phyloP scores from a whole-genome alignment of 305 asterid genomes.

The Caryopteris hybrid region DNA sequence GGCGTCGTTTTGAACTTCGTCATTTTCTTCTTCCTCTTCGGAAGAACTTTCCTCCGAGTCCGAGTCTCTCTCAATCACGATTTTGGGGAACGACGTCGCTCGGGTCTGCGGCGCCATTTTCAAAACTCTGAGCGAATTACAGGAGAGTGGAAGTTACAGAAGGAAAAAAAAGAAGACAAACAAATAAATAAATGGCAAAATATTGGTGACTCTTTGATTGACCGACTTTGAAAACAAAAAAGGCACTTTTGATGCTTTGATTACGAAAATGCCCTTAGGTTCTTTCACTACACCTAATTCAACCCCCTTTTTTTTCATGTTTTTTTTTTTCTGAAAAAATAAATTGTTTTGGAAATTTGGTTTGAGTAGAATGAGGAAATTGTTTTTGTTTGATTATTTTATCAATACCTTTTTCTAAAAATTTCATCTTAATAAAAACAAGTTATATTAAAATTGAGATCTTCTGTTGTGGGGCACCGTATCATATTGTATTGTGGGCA shows the following conservation, averaged over 20 bases:
- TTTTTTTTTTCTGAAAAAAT: no score
- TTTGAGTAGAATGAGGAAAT: no score
- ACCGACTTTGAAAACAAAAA: conserved; percentile 26
- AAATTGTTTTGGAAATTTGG: no score
- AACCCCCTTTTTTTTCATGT: no score
- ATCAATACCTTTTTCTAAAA: not conserved
- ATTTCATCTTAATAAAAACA: not conserved
- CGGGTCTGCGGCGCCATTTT: conserved; percentile 55
- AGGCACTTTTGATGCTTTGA: not conserved
- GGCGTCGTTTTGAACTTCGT: conserved; percentile 24
- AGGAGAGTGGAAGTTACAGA: not conserved
- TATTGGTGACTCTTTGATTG: not conserved
- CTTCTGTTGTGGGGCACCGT: no score
- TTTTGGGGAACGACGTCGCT: conserved; percentile 36
- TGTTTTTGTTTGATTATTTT: not conserved
- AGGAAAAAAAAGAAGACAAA: not conserved
- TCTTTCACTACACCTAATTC: not conserved
- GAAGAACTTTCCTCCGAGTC: conserved; percentile 47
- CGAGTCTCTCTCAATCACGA: conserved; percentile 42
- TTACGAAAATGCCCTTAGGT: not conserved
- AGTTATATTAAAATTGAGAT: no score
- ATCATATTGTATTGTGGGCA: no score
- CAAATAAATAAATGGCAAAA: not conserved
- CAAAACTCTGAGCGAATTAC: conserved; percentile 4
- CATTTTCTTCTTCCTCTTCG: not conserved